Evolutionary conservation across 2,329 filamentous ascomycete species (phyloP), one percentile per base, ranked within the genome.

Genomic region (Nemania sp.): DNA sequence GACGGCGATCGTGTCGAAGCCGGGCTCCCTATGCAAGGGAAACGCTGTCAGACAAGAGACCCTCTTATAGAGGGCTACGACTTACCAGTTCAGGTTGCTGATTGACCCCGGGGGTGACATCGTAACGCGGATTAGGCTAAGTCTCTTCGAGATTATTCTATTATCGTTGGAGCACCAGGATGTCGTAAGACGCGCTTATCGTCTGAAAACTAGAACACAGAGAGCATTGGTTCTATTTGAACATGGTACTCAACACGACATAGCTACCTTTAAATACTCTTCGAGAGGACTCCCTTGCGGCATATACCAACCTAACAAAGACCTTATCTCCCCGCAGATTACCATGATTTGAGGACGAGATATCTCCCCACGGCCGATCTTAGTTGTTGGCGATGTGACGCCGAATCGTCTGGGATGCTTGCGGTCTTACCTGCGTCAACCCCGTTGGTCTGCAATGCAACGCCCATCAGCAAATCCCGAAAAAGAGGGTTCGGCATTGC

Each of bases 91-190:
- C 22, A 79, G 61, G 49, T 78, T 76, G 58, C 72, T 78, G 24
- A 79, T 75, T 63, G 77, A 78, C 67, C 77, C 77, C 7, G 77
- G 75, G 54, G 74, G 68, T 65, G 77, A 67, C 77, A 79, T 79
- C 4, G 64, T 74, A 51, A 63, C 65, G 56, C 45, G 6, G 41
- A 55, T 59, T 51, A 13, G 20, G 38, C 13, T 47, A 35, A 38
- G 29, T 27, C 24, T 38, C 20, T 24, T 64, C 56, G 18, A 62
- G 15, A 54, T 32, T 29, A 4, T 41, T 53, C 13, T 55, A 52
- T 7, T 15, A 35, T 56, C 15, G 43, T 56, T 6, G 51, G 60
- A 5, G 22, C 13, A 35, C 47, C 38, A 41, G n/a, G 57, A 45
- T 22, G n/a, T n/a, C 8, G 35, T 52, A 45, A 49, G 22, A 63